Base-by-base conservation (phyloP, 2,329 filamentous ascomycete species). In the Didymella pinodella region DNA sequence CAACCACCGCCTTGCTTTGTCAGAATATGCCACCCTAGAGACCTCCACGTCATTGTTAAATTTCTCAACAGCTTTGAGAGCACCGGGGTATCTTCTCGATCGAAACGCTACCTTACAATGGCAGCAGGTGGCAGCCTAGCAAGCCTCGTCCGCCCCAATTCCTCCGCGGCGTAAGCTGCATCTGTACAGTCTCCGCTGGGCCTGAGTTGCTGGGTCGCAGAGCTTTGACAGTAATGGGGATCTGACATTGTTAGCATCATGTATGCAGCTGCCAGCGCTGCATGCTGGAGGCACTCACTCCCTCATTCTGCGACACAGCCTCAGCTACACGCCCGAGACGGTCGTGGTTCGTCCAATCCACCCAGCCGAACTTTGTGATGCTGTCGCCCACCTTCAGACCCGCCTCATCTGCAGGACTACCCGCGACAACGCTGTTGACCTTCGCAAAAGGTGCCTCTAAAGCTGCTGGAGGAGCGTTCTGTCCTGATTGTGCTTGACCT, bases 121-220 rank as follows among this genome's bases (percentile, higher is more conserved):
- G 92, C 65, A 97, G 79, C 64, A 98, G 86, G 80, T 97, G 93
- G 76, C 94, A 99, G 54, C 94, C 94, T 69, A 99, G 80, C 75
- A 96, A 81, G 12, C 94, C 95, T 76, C 92, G 85, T 29, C 95
- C 95, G 66, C 94, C 94, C 94, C 95, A 99, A 73, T 93, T 84
- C 44, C 87, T 86, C 68, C 87, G 85, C 52, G 94, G 94, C 47
- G 83, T 91, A 64, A 99, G 79, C 64, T 86, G 88, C 69, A 97
- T 78, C 57, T 88, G 84, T 57, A 95, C 76, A 65, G 92, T 78
- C 50, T 78, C 75, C 20, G 73, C 59, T 44, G 72, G 69, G 31
- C 73, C 73, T 46, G 66, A 68, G 29, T 65, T 54, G 52, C 64
- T 75, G 53, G 72, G 65, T 56, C 87, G 90, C 88, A 78, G 55